These are phyloP conservation scores for Ogataea nonfermentans DNA, from an alignment of 805 yeast genomes.

Conservation along the genomic window DNA sequence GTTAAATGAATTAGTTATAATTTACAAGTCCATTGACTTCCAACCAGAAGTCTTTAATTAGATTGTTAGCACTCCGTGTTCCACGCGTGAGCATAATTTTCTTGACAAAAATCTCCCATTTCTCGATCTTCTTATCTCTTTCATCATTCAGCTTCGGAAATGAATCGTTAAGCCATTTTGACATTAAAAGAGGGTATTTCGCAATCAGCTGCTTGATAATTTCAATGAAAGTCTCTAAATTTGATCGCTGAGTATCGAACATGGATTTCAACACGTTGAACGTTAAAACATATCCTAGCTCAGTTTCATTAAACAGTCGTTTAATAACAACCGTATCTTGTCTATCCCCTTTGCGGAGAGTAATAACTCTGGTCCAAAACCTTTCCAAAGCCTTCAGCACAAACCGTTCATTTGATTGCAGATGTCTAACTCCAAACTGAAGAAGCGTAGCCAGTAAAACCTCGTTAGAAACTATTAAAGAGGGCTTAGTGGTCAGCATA, in stretches of 20 bases:
- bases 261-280: constrained; percentile 41
- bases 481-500: constrained; percentile 48
- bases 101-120: constrained; percentile 47
- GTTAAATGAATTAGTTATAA: constrained; percentile 24
- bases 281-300: constrained; percentile 33
- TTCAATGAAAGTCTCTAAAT: constrained; percentile 55
- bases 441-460: constrained; percentile 24
- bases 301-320: constrained; percentile 31
- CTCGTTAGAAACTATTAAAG: constrained; percentile 38
- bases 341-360: constrained; percentile 43
- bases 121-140: constrained; percentile 27
- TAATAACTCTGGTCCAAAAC: constrained; percentile 54
- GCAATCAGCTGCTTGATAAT: constrained; percentile 42
- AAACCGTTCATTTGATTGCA: constrained; percentile 51
- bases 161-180: constrained; percentile 44
- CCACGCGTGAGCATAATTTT: constrained; percentile 65
- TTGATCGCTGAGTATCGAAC: constrained; percentile 55
- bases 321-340: constrained; percentile 36
- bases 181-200: constrained; percentile 39
- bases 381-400: constrained; percentile 49
- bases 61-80: constrained; percentile 53
- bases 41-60: constrained; percentile 65
- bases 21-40: constrained; percentile 54
- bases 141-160: constrained; percentile 30
- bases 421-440: constrained; percentile 38